Evolutionary conservation across 1,284 basidiomycete species (phyloP).

Genomic region (Apiotrichum mycotoxinovorans): DNA sequence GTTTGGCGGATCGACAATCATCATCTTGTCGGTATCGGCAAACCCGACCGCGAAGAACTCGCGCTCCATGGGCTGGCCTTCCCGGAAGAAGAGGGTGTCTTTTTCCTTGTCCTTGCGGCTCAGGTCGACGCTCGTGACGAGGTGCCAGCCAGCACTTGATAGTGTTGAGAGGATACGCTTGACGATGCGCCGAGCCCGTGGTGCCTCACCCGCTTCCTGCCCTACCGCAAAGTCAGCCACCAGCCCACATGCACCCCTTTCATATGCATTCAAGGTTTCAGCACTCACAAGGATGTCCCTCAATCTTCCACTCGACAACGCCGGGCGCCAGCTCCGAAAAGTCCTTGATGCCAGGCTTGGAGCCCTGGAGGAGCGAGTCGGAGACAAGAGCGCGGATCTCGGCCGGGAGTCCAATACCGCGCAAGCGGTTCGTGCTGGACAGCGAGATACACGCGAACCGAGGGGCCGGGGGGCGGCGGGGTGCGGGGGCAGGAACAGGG

Average conservation of each 20-base stretch:
- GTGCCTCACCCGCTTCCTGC: not conserved
- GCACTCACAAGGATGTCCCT: not conserved
- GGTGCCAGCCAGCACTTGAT: slow-evolving; percentile 35
- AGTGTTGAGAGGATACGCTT: slow-evolving; percentile 31
- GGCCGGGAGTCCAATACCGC: not conserved
- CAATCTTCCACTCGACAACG: slow-evolving; percentile 1
- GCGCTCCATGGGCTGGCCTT: slow-evolving; percentile 28
- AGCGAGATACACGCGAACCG: not conserved
- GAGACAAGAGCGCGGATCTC: not conserved
- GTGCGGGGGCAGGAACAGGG: not conserved
- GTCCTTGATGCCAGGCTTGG: not conserved
- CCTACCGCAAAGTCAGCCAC: not conserved
- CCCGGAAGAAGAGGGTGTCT: slow-evolving; percentile 39
- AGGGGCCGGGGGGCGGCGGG: not conserved
- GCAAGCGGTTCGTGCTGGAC: not conserved
- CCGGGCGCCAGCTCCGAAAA: not conserved
- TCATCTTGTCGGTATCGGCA: slow-evolving; percentile 40
- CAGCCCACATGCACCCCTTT: too few relatives aligned
- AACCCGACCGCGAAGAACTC: slow-evolving; percentile 38
- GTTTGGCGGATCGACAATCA: slow-evolving; percentile 41
- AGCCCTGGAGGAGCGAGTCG: not conserved
- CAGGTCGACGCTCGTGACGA: slow-evolving; percentile 31
- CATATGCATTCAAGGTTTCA: not conserved
- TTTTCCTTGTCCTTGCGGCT: slow-evolving; percentile 38
- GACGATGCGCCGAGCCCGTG: slow-evolving; percentile 30